These are phyloP conservation scores for Talaromyces sp. DNA, from an alignment of 2,329 filamentous ascomycete genomes.

Conservation along the genomic window DNA sequence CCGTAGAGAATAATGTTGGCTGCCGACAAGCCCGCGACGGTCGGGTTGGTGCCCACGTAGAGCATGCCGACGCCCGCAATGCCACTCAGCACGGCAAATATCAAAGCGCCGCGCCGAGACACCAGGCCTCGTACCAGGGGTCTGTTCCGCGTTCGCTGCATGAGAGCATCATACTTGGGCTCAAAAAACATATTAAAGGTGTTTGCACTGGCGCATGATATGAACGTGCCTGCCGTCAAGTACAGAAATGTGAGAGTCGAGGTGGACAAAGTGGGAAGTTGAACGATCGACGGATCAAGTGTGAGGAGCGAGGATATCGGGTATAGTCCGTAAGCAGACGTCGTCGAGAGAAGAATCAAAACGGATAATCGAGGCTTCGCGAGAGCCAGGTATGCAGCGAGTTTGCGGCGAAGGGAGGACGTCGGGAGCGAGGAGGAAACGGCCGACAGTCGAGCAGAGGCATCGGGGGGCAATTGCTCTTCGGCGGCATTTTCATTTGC, in stretches of 20 bases:
- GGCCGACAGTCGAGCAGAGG: slow-evolving; percentile 54
- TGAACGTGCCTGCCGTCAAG: slow-evolving; percentile 79
- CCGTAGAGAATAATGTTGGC: slow-evolving; percentile 87
- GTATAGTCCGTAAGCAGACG: slow-evolving; percentile 86
- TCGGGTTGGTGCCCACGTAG: slow-evolving; percentile 89
- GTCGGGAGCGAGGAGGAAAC: slow-evolving; percentile 52
- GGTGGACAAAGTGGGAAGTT: slow-evolving; percentile 55
- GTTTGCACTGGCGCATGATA: slow-evolving; percentile 88
- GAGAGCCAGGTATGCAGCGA: slow-evolving; percentile 80
- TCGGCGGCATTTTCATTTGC: slow-evolving; percentile 12
- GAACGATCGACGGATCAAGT: slow-evolving; percentile 65
- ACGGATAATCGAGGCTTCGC: slow-evolving; percentile 93
- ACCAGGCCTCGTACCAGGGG: slow-evolving; percentile 81
- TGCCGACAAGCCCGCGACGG: slow-evolving; percentile 76
- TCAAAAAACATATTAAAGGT: slow-evolving; percentile 97
- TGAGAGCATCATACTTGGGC: slow-evolving; percentile 79
- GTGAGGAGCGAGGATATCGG: slow-evolving; percentile 81
- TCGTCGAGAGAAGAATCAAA: slow-evolving; percentile 84
- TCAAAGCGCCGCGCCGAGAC: slow-evolving; percentile 60
- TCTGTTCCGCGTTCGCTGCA: slow-evolving; percentile 87
- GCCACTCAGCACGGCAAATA: slow-evolving; percentile 74
- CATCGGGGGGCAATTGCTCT: slow-evolving; percentile 49
- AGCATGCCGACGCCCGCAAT: slow-evolving; percentile 63
- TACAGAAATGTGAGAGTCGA: slow-evolving; percentile 88
- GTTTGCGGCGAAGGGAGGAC: slow-evolving; percentile 55